Base-by-base conservation (phyloP, 306 rosid species). In the Lathyrus tuberosus region DNA sequence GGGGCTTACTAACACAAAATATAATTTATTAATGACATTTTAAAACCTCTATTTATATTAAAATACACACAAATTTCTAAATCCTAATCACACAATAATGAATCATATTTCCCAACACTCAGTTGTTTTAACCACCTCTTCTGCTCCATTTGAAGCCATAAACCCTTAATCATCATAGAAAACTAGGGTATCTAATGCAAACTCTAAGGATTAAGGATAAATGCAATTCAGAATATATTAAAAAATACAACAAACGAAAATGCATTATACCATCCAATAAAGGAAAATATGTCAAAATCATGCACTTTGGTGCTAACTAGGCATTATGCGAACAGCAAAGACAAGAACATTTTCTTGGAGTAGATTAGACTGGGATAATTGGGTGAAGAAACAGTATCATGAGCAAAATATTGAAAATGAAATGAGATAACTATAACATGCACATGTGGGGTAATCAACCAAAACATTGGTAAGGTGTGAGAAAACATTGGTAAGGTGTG, bases 251-350 rank as follows among this genome's bases (percentile, higher is more conserved):
- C 11, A 26, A 71, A n/a, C n/a, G n/a, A n/a, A 18, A 35, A 60
- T 28, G 71, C 35, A 51, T 37, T 73, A 51, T 40, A 63, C 51
- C 17, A 65, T 73, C n/a, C 44, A 73, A 44, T 40, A 26, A 11
- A 64, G 71, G n/a, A 63, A 49, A 20, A 20, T 62, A 37, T 30
- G 30, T 48, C 17, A 72, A 33, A 33, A 63, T 40, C 70, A 51
- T 63, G 54, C 70, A 51, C 47, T 73, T 51, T 8, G 18, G 58
- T 65, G 77, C 51, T 22, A 63, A 38, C 78, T 40, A 24, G 44
- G 65, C 65, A 63, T 49, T 48, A 41, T 48, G 10, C 53, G 12
- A 65, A n/a, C 18, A 37, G 20, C 42, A 41, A 66, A 16, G 35
- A 67, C 26, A 17, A 52, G 56, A 74, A 5, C 47, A 69, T 41